Conservation (phyloP, 257 asterid genomes). For the Lycium barbarum region DNA sequence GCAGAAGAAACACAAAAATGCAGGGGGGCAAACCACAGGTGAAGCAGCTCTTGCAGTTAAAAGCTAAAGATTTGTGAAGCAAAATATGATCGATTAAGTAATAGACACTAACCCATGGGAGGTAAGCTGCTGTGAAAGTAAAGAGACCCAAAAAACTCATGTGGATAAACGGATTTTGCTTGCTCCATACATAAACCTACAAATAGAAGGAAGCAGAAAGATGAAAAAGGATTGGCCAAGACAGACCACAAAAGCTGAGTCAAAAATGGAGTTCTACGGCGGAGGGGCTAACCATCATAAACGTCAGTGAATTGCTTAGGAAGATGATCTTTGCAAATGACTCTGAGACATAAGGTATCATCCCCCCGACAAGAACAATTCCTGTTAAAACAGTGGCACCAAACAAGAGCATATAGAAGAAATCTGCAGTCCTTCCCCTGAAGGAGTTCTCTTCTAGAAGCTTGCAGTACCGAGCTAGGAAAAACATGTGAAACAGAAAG, state of each 20-base stretch:
- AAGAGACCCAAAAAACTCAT: conserved; percentile 99
- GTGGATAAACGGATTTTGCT: conserved; percentile 96
- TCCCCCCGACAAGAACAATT: conserved; percentile 90
- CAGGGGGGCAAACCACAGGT: not conserved
- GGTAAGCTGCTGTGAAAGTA: conserved; percentile 98
- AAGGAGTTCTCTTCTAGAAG: conserved; percentile 97
- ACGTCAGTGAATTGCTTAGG: conserved; percentile 98
- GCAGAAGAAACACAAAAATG: conserved; percentile 20
- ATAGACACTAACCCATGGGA: conserved; percentile 89
- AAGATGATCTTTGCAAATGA: conserved; percentile 93
- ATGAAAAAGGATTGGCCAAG: conserved; percentile 27
- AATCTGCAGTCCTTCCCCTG: conserved; percentile 97
- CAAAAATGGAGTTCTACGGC: conserved; percentile 22
- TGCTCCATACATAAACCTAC: conserved; percentile 99
- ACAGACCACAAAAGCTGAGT: conserved; percentile 18
- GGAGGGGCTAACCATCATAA: conserved; percentile 89
- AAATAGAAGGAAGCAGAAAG: conserved; percentile 20
- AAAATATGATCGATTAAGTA: conserved; percentile 5
- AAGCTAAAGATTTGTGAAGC: conserved; percentile 19
- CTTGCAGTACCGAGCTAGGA: conserved; percentile 99
- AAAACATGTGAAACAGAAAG: conserved; percentile 99
- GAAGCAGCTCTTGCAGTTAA: conserved; percentile 14
- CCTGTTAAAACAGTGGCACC: conserved; percentile 95
- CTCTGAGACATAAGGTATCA: conserved; percentile 95
- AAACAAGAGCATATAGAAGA: conserved; percentile 93